Evolutionary conservation across 257 asterid genomes (phyloP).

Genomic region (Dorcoceras hygrometricum): DNA sequence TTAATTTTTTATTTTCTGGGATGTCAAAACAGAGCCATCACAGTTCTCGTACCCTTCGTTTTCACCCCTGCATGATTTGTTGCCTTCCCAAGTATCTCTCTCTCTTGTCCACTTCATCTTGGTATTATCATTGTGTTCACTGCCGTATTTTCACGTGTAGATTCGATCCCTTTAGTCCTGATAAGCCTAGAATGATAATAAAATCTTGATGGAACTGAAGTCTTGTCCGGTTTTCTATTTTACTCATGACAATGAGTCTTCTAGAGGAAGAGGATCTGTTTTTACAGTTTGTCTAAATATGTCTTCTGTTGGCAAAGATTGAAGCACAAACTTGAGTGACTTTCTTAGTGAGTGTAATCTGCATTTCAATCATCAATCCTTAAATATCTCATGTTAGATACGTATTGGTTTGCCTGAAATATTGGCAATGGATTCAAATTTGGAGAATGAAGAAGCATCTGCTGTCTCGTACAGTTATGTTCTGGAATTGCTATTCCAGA

Average conservation of each 20-base stretch:
- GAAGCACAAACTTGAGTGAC: too few relatives aligned
- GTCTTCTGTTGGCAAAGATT: too few relatives aligned
- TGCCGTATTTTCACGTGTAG: not conserved
- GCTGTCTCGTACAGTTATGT: too few relatives aligned
- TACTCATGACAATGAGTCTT: not conserved
- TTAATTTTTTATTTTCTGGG: constrained; percentile 12
- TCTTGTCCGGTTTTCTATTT: not conserved
- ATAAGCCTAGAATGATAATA: not conserved
- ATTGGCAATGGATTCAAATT: too few relatives aligned
- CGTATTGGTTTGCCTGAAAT: too few relatives aligned
- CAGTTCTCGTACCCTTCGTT: constrained; percentile 24
- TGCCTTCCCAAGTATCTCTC: constrained; percentile 15
- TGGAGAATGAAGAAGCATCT: too few relatives aligned
- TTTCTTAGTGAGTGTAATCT: too few relatives aligned
- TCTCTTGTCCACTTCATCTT: constrained; percentile 23
- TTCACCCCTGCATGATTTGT: constrained; percentile 29
- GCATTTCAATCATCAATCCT: too few relatives aligned
- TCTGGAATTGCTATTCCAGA: too few relatives aligned
- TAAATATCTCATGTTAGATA: too few relatives aligned
- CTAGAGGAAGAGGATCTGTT: not conserved
- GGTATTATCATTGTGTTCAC: not conserved
- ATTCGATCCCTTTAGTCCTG: not conserved
- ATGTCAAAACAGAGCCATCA: constrained; percentile 16
- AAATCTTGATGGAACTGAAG: not conserved
- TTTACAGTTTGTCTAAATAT: not conserved